Base-by-base conservation (phyloP, 1,284 basidiomycete species). In the Malassezia pachydermatis region DNA sequence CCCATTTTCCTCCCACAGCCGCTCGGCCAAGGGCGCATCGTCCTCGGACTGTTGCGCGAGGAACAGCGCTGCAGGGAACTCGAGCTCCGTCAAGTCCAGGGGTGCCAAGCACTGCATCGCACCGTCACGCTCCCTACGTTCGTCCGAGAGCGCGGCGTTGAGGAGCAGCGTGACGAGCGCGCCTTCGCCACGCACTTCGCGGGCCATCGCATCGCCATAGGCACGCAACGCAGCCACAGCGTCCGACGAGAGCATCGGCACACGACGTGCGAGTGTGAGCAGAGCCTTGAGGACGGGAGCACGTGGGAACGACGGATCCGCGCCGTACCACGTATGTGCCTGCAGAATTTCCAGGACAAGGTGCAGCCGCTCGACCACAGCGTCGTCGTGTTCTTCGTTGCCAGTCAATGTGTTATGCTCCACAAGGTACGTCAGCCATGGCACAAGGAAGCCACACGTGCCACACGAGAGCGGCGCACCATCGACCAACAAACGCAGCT, bases 1-100 rank as follows among this genome's bases (percentile, higher is more conserved):
- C 10, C 86, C 90, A 62, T 98, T 98, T 63, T 98, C 94, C 51
- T 94, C 89, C 92, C 90, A 98, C 10, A 89, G 73, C 62, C 84
- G 81, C 23, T 76, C 76, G 7, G 90, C 90, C 59, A 94, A 95
- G 65, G 92, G 86, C 59, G 88, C 86, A 67, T 98, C 92, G 5
- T 80, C 80, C 57, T 98, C 94, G 6, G 41, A 43, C 62, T 96
- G 88, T 54, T 80, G 83, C 3, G 86, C 85, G 30, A 96, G 79
- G 82, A 87, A 89, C 0, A 99, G 74, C 69, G 87, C 82, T 1
- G 85, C 79, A 5, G 84, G 86, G 83, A 89, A 98, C 55, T 92
- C 89, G 34, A 88, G 73, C 44, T 96, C 90, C 0, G 90, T 98
- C 35, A 98, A 72, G 74, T 98, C 94, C 60, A 98, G 84, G 0